Percentiles rank a stretch among this genome's conserved stretches.
These are phyloP conservation scores for Sordariomycetes sp. DNA, from an alignment of 2,329 filamentous ascomycete genomes.

Conservation along the genomic window DNA sequence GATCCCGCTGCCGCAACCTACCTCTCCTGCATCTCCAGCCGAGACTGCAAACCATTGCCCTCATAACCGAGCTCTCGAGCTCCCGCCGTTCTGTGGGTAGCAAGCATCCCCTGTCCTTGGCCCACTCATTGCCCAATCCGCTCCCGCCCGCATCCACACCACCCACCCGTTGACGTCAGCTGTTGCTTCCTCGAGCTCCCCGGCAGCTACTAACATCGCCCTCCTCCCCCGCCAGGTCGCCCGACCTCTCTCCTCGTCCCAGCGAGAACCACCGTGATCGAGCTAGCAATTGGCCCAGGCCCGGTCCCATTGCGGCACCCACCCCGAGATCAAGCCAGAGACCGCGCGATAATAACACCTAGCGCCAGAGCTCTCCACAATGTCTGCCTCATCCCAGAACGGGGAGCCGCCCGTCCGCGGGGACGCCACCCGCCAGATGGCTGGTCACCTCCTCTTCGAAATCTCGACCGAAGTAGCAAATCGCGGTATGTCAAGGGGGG, in stretches of 20 bases:
- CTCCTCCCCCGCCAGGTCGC: background rate
- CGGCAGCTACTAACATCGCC: background rate
- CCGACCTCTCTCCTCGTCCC: background rate
- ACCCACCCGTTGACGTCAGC: background rate
- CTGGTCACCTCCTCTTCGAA: conserved; percentile 94
- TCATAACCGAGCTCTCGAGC: background rate
- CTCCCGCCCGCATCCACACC: background rate
- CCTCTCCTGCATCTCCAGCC: background rate
- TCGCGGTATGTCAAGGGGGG: conserved; percentile 51
- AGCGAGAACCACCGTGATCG: background rate
- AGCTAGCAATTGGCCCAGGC: background rate
- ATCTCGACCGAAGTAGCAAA: conserved; percentile 95
- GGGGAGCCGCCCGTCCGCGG: background rate
- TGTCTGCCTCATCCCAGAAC: background rate
- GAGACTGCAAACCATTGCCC: background rate
- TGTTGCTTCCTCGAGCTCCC: background rate
- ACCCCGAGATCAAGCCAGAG: background rate
- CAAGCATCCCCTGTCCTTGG: background rate
- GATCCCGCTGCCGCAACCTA: background rate
- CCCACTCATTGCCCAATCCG: background rate
- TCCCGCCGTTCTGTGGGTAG: background rate
- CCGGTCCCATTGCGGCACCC: background rate
- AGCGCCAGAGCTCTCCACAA: background rate
- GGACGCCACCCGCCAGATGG: conserved; percentile 55
- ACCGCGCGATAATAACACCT: background rate